phyloP scores from a whole-genome alignment of 75 land plant species.

The Cryptomeria japonica region DNA sequence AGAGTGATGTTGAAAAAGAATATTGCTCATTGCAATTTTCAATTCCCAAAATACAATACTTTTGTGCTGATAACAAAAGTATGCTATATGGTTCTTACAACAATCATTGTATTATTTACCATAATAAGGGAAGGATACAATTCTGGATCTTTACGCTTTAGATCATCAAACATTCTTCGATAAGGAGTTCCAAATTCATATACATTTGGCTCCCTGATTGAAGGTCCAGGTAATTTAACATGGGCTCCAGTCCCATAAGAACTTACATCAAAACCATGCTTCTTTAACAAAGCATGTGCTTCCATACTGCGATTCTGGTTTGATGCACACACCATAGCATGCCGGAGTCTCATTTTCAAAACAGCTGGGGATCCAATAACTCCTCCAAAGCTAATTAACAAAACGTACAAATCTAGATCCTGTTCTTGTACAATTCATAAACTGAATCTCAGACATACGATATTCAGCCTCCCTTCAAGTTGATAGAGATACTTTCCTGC shows the following conservation, averaged over 20 bases:
- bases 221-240: conserved; percentile 97
- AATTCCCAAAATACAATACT: not conserved
- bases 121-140: conserved; percentile 53
- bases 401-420: not conserved
- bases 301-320: conserved; percentile 99
- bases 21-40: not conserved
- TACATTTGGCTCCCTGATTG: conserved; percentile 88
- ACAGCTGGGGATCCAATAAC: not conserved
- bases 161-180: conserved; percentile 85
- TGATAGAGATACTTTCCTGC: not conserved
- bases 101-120: not conserved
- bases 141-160: conserved; percentile 87
- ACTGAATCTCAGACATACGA: not conserved
- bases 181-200: conserved; percentile 97
- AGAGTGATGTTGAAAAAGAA: not conserved
- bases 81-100: conserved; percentile 2
- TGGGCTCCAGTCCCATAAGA: conserved; percentile 96
- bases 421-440: not conserved
- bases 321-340: conserved; percentile 99
- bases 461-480: not conserved
- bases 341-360: conserved; percentile 64
- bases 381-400: not conserved
- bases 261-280: conserved; percentile 82
- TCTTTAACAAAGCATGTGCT: conserved; percentile 74
- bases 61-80: not conserved